A percentile compares a stretch with the other conserved stretches of the same genome.
Evolutionary conservation across 345 rosid genomes (phyloP).

Genomic region (Eucalyptus erythrocorys): DNA sequence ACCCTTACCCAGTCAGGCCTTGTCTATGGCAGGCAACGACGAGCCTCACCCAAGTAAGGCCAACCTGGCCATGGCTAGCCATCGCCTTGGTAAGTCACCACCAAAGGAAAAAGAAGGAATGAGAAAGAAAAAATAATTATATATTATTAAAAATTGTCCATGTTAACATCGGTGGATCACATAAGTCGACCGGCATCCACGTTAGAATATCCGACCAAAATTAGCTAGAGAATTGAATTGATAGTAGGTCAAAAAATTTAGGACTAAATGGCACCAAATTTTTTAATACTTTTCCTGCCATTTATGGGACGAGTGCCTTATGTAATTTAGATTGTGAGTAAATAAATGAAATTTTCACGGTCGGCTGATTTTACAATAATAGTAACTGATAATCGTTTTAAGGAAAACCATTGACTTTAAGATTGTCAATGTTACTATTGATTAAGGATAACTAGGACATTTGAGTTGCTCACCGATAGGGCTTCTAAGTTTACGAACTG

Average conservation of each 20-base stretch:
- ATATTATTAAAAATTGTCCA: too few relatives aligned
- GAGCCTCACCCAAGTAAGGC: not conserved
- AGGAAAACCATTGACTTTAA: not conserved
- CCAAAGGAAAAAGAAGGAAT: not conserved
- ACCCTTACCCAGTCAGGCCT: too few relatives aligned
- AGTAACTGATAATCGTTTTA: not conserved
- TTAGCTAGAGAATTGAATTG: too few relatives aligned
- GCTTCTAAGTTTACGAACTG: not conserved
- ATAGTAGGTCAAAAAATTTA: too few relatives aligned
- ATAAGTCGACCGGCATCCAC: rapidly evolving
- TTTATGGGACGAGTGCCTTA: not conserved
- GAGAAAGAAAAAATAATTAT: not conserved
- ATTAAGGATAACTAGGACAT: not conserved
- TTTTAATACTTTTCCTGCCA: not conserved
- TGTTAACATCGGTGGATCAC: rapidly evolving
- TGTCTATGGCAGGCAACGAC: too few relatives aligned
- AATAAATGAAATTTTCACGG: not conserved
- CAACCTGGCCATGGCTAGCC: not conserved
- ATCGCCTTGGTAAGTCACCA: not conserved
- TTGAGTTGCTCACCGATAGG: not conserved
- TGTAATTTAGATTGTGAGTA: not conserved
- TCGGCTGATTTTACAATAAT: not conserved
- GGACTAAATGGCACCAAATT: not conserved
- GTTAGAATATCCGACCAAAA: too few relatives aligned
- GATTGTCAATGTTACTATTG: not conserved